A percentile compares a stretch with the other conserved stretches of the same genome.
These are phyloP conservation scores for Lindgomyces ingoldianus DNA, from an alignment of 495 filamentous ascomycete species.

Conservation along the genomic window DNA sequence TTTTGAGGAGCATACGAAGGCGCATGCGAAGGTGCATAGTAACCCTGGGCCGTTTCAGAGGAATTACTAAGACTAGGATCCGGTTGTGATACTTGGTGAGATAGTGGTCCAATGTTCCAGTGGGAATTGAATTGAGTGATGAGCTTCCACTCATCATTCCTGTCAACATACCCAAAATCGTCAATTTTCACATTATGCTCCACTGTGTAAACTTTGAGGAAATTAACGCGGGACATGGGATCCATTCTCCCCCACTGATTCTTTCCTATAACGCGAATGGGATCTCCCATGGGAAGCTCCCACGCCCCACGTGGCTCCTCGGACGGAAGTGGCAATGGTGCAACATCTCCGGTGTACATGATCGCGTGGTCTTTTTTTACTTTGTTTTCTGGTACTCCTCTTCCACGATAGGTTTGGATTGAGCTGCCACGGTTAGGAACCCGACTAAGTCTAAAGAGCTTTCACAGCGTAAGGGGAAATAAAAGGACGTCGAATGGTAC, in stretches of 20 bases:
- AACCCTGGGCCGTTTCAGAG: too few relatives aligned
- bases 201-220: constrained; percentile 51
- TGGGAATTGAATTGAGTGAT: constrained; percentile 7
- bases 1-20: too few relatives aligned
- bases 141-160: constrained; percentile 11
- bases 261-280: not conserved
- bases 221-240: constrained; percentile 49
- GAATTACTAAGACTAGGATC: too few relatives aligned
- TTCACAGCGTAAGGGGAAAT: too few relatives aligned
- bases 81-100: too few relatives aligned
- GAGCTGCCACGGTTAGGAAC: constrained; percentile 9
- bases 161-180: constrained; percentile 40
- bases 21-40: too few relatives aligned
- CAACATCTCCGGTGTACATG: constrained; percentile 32
- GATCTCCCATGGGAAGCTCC: not conserved
- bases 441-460: too few relatives aligned
- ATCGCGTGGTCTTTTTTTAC: constrained; percentile 37
- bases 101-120: constrained; percentile 8
- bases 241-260: constrained; percentile 8
- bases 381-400: constrained; percentile 28
- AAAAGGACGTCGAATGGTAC: too few relatives aligned
- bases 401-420: constrained; percentile 34
- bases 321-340: not conserved
- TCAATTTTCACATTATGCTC: constrained; percentile 53
- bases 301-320: not conserved